Evolutionary conservation across 108 stramenopile species (phyloP).

Genomic region (Nitzschia inconspicua): DNA sequence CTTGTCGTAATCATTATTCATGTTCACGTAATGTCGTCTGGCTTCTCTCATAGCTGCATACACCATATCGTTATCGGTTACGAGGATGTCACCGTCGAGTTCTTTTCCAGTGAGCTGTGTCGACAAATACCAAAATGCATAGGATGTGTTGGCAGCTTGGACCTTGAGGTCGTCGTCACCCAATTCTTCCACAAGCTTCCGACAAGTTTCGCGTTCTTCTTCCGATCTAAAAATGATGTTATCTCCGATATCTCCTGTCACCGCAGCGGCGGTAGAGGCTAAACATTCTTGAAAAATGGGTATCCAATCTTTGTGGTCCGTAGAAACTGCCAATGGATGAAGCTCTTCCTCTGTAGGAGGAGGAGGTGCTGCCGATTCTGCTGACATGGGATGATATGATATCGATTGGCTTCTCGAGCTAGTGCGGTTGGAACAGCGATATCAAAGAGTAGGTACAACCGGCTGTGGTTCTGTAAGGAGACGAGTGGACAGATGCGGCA

Average conservation of each 20-base stretch:
- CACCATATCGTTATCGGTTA: too few relatives aligned
- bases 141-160: conserved; percentile 19
- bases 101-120: background rate
- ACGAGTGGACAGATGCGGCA: too few relatives aligned
- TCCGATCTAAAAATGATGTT: background rate
- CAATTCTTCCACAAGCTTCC: conserved; percentile 5
- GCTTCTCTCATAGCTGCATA: conserved; percentile 20
- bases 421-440: too few relatives aligned
- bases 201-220: conserved; percentile 3
- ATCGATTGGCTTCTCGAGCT: too few relatives aligned
- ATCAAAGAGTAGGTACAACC: too few relatives aligned
- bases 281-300: too few relatives aligned
- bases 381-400: background rate
- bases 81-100: conserved; percentile 1
- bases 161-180: background rate
- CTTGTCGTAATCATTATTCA: conserved; percentile 10
- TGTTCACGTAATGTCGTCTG: conserved; percentile 7
- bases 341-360: too few relatives aligned
- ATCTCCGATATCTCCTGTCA: too few relatives aligned
- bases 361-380: background rate
- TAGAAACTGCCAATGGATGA: too few relatives aligned
- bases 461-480: too few relatives aligned
- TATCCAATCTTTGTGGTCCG: too few relatives aligned
- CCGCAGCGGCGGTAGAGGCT: too few relatives aligned
- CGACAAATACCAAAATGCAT: conserved; percentile 23